These are phyloP conservation scores for Exsudoporus floridanus DNA, from an alignment of 1,284 basidiomycete species.

Conservation along the genomic window DNA sequence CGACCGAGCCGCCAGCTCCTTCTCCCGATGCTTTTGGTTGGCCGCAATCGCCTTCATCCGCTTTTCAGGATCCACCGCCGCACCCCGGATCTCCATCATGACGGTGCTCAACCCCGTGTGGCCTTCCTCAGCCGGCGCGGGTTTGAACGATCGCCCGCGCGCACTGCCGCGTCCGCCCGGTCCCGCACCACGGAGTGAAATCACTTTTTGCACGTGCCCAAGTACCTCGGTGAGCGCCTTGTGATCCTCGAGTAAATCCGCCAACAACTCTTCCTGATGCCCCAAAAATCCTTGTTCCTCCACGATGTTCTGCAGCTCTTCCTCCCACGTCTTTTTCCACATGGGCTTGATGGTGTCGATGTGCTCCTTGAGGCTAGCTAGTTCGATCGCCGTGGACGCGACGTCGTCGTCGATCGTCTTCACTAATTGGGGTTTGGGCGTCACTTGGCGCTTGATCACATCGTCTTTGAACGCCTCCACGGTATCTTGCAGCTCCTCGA, in stretches of 20 bases:
- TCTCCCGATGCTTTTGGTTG: slow-evolving; percentile 75
- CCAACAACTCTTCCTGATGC: slow-evolving; percentile 88
- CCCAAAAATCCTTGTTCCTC: slow-evolving; percentile 95
- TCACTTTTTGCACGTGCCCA: slow-evolving; percentile 85
- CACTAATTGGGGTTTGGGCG: slow-evolving; percentile 76
- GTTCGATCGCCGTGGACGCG: slow-evolving; percentile 63
- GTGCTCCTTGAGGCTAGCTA: slow-evolving; percentile 80
- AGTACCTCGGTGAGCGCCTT: slow-evolving; percentile 85
- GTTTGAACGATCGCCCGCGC: slow-evolving; percentile 50
- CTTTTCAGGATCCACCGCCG: slow-evolving; percentile 77
- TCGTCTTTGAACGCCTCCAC: slow-evolving; percentile 92
- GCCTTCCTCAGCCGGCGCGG: slow-evolving; percentile 62
- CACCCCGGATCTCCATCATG: slow-evolving; percentile 83
- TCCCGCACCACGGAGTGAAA: slow-evolving; percentile 66
- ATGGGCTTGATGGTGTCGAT: slow-evolving; percentile 90
- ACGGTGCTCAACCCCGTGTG: slow-evolving; percentile 67
- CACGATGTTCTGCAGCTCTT: slow-evolving; percentile 93
- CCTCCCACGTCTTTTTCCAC: slow-evolving; percentile 99
- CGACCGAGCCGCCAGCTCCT: slow-evolving; percentile 64
- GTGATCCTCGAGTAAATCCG: slow-evolving; percentile 89
- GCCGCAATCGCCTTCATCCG: slow-evolving; percentile 89
- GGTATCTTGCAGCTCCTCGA: slow-evolving; percentile 92
- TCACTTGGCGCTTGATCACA: slow-evolving; percentile 86
- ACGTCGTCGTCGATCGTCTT: slow-evolving; percentile 77
- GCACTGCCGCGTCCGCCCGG: slow-evolving; percentile 34